Base-by-base conservation (phyloP, 768 basidiomycete genomes). In the Tricholoma matsutake region DNA sequence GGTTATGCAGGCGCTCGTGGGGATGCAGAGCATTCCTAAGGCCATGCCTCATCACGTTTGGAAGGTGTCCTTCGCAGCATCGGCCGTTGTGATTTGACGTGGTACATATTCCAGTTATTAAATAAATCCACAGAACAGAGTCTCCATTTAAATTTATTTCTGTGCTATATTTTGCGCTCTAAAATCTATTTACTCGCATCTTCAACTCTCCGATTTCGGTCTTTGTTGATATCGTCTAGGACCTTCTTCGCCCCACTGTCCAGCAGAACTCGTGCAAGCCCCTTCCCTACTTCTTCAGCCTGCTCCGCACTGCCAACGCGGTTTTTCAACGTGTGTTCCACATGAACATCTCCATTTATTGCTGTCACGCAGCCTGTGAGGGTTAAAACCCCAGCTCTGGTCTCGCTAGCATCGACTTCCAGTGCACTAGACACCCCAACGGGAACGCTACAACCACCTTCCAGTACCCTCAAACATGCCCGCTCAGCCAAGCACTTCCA, bases 381-480 rank as follows among this genome's bases (percentile, higher is more conserved):
- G 56, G 78, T 82, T 61, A 99, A 75, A 41, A 70, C 76, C 0
- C 73, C 78, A 1, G 71, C 62, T 47, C 71, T 70, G 43, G 51
- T 41, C 22, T 62, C 65, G 11, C 62, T 64, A 10, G 64, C 69
- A 25, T 70, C 76, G 10, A 70, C 68, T 14, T 73, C 72, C 59
- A 89, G 72, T 51, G 71, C 75, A 29, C 85, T 87, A 55, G 80
- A 77, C 29, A 93, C 88, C 3, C 96, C 96, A 14, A 99, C 95
- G 2, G 96, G 96, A 0, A 99, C 96, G 63, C 92, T 95, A 76
- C 97, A 99, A 25, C 97, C 97, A 29, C 97, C 97, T 74, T 98
- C 97, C 56, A 98, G 79, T 22, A 89, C 87, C n/a, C 89, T 81
- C 64, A 98, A 78, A 73, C 91, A 89, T 1, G 89, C 91, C 13